A percentile compares a stretch with the other conserved stretches of the same genome.
These are phyloP conservation scores for Podospora didyma DNA, from an alignment of 495 filamentous ascomycete genomes.

Conservation along the genomic window DNA sequence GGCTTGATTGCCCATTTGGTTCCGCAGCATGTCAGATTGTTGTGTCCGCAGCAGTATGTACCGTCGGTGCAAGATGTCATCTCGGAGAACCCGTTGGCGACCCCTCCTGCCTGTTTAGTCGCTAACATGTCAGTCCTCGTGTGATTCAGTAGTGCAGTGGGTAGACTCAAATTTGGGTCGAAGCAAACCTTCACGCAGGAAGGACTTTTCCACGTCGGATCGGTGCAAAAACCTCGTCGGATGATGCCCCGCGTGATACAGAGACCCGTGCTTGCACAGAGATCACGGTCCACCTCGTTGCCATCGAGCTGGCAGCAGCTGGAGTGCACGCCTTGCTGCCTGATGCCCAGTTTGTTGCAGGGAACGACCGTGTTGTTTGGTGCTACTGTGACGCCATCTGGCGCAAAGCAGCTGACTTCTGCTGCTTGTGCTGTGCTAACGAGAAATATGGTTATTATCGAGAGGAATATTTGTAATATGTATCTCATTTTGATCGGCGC, in stretches of 20 bases:
- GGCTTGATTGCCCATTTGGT: constrained; percentile 17
- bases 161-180: constrained; percentile 15
- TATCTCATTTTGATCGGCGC: too few relatives aligned
- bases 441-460: too few relatives aligned
- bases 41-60: constrained; percentile 23
- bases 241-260: constrained; percentile 19
- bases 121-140: too few relatives aligned
- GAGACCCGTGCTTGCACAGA: constrained; percentile 20
- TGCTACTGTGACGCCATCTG: constrained; percentile 19
- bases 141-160: background rate
- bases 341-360: constrained; percentile 26
- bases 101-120: constrained; percentile 4
- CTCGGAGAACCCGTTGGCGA: constrained; percentile 8
- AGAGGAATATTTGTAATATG: too few relatives aligned
- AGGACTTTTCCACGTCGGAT: constrained; percentile 21
- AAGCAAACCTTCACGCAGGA: constrained; percentile 22
- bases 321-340: constrained; percentile 20
- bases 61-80: constrained; percentile 24
- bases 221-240: constrained; percentile 23
- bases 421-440: too few relatives aligned
- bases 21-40: constrained; percentile 26
- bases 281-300: constrained; percentile 8
- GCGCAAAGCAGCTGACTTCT: constrained; percentile 10
- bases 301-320: constrained; percentile 24
- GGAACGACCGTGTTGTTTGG: constrained; percentile 21